A percentile compares a stretch with the other conserved stretches of the same genome.
phyloP scores from a whole-genome alignment of 345 rosid genomes.

The Hypericum androsaemum region DNA sequence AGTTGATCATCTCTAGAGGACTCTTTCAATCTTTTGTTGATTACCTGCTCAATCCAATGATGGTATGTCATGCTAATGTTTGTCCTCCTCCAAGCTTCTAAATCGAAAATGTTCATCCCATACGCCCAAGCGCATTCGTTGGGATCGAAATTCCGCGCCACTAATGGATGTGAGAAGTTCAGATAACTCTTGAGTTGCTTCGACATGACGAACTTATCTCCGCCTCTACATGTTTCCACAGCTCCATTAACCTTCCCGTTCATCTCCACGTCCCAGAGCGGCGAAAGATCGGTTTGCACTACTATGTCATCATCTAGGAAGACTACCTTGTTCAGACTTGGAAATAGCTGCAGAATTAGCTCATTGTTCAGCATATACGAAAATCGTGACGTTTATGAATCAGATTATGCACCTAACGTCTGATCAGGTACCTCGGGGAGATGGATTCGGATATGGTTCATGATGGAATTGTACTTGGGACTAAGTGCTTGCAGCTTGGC shows the following conservation, averaged over 20 bases:
- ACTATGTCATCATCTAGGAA: slow-evolving; percentile 93
- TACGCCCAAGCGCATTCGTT: slow-evolving; percentile 96
- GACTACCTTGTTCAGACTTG: slow-evolving; percentile 76
- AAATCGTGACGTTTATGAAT: too few species aligned
- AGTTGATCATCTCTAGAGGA: not conserved
- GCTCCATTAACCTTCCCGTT: slow-evolving; percentile 91
- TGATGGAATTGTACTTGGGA: slow-evolving; percentile 84
- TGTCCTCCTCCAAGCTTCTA: slow-evolving; percentile 84
- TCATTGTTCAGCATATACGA: too few species aligned
- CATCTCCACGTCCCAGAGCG: slow-evolving; percentile 88
- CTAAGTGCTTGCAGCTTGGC: slow-evolving; percentile 91
- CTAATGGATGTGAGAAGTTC: slow-evolving; percentile 80
- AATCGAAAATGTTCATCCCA: slow-evolving; percentile 90
- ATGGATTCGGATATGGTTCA: slow-evolving; percentile 91
- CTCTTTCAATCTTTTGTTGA: not conserved
- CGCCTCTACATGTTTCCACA: slow-evolving; percentile 80
- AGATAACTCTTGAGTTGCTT: slow-evolving; percentile 77
- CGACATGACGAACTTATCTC: slow-evolving; percentile 76
- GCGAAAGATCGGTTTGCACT: slow-evolving; percentile 82
- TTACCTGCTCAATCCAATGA: slow-evolving; percentile 86
- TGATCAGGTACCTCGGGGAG: slow-evolving; percentile 62
- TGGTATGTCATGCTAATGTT: slow-evolving; percentile 84
- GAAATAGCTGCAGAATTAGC: slow-evolving; percentile 57
- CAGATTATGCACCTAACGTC: not conserved
- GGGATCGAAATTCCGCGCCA: slow-evolving; percentile 52